Percentiles rank a stretch among this genome's conserved stretches.
phyloP scores from a whole-genome alignment of 805 yeast genomes.

The Yarrowia hollandica region DNA sequence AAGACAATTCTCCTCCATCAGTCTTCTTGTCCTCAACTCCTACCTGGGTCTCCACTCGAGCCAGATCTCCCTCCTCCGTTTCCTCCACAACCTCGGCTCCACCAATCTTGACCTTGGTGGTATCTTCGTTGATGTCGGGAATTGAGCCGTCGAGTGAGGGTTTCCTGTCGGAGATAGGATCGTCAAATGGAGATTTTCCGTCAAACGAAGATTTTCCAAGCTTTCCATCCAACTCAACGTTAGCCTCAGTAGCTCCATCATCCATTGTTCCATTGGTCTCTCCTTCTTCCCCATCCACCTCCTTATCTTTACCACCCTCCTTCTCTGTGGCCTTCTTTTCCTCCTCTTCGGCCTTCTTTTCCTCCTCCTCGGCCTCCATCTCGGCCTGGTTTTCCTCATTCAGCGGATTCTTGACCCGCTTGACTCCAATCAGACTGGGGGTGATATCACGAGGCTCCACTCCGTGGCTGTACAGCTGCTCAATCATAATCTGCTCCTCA shows the following conservation, averaged over 20 bases:
- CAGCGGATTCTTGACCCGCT: conserved; percentile 54
- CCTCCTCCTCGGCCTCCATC: conserved; percentile 13
- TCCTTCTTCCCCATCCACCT: neutral
- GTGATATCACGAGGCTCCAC: conserved; percentile 71
- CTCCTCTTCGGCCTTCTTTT: conserved; percentile 4
- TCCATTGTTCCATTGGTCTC: neutral
- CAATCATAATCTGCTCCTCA: conserved; percentile 87
- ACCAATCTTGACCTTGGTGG: conserved; percentile 23
- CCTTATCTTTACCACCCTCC: neutral
- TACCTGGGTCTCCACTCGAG: conserved; percentile 5
- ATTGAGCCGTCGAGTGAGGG: neutral
- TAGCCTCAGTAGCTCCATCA: neutral
- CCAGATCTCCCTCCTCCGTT: neutral
- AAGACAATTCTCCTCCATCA: neutral
- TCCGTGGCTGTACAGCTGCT: conserved; percentile 80
- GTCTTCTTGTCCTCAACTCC: neutral
- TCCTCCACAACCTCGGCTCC: conserved; percentile 26
- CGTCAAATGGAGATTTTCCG: neutral
- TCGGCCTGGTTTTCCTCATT: conserved; percentile 35
- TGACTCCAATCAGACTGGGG: conserved; percentile 55
- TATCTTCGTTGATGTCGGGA: conserved; percentile 1
- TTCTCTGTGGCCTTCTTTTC: neutral
- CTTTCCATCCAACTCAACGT: neutral
- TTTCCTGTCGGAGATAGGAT: too few species aligned
- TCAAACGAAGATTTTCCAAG: neutral